Conservation (phyloP, 78 protist species). For the Planoprotostelium fungivorum region DNA sequence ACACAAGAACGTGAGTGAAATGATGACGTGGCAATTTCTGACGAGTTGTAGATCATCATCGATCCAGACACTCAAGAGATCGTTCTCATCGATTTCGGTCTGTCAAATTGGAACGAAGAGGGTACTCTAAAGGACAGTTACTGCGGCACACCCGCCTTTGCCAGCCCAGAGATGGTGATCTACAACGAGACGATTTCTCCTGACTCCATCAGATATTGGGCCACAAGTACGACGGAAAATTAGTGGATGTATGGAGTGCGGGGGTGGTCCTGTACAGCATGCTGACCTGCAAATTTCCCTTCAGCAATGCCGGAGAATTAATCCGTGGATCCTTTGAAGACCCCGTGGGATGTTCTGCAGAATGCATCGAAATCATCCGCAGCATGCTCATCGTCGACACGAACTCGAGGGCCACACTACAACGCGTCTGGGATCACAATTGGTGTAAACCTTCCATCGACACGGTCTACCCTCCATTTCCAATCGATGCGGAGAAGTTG, state of each 20-base stretch:
- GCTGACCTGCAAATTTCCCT: not conserved
- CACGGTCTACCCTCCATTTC: not conserved
- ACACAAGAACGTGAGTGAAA: not conserved
- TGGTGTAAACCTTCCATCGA: not conserved
- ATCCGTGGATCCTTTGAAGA: not conserved
- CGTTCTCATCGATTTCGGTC: not conserved
- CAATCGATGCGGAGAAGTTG: too few species aligned
- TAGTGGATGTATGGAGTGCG: not conserved
- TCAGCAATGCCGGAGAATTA: not conserved
- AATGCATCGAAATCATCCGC: not conserved
- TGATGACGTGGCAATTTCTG: too few species aligned
- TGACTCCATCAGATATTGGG: not conserved
- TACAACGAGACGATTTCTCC: not conserved
- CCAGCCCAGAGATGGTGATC: not conserved
- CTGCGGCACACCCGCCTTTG: not conserved
- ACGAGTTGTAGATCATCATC: not conserved
- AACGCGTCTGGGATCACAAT: not conserved
- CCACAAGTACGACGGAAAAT: not conserved
- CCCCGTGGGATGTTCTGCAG: not conserved
- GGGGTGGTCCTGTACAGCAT: constrained; percentile 1
- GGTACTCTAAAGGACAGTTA: not conserved
- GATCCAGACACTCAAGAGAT: not conserved
- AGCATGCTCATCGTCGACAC: not conserved
- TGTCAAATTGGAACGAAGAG: not conserved
- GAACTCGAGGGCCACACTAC: not conserved